Base-by-base conservation (phyloP, 2,329 filamentous ascomycete species). In the Arachnopeziza araneosa region DNA sequence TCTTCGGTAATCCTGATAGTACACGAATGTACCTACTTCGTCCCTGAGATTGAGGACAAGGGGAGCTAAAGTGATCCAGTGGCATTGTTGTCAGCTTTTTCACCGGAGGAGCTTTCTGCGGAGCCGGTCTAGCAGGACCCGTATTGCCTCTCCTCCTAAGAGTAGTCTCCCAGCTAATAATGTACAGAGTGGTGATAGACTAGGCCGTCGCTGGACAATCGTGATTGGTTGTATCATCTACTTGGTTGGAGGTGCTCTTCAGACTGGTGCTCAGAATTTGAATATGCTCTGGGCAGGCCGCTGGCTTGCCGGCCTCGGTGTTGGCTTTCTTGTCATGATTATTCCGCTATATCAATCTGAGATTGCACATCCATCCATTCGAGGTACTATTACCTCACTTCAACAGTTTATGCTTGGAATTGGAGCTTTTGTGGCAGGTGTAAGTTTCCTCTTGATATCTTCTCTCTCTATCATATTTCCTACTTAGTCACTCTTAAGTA, bases 381-480 rank as follows among this genome's bases (percentile, higher is more conserved):
- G 90, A 72, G 90, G 90, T 14, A 67, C 62, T 22, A 82, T 95
- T 32, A 92, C 89, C 0, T 83, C 85, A 30, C 77, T 93, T 2
- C 90, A 93, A 72, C 90, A 93, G 68, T 92, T 93, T 70, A 93
- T 93, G 89, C 73, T 93, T 56, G 90, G 89, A 1, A 82, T 93
- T 26, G 90, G 90, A 59, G 78, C 88, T 19, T 80, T 95, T 1
- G 75, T 86, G 19, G 90, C 90, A 0, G 80, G 85, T 0, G 36
- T 44, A 44, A 44, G 36, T 3, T 44, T 14, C 26, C 26, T 30
- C 26, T 30, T 30, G 26, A 30, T 30, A 5, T 9, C 26, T 30
- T 30, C 26, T 30, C 26, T 30, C 4, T n/a, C 26, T 30, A 5
- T 30, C 5, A 30, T 30, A 12, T 8, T 14, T 44, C 17, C 36